Percentiles rank a stretch among this genome's conserved stretches.
phyloP scores from a whole-genome alignment of 1,284 basidiomycete species.

The Marasmius oreades region DNA sequence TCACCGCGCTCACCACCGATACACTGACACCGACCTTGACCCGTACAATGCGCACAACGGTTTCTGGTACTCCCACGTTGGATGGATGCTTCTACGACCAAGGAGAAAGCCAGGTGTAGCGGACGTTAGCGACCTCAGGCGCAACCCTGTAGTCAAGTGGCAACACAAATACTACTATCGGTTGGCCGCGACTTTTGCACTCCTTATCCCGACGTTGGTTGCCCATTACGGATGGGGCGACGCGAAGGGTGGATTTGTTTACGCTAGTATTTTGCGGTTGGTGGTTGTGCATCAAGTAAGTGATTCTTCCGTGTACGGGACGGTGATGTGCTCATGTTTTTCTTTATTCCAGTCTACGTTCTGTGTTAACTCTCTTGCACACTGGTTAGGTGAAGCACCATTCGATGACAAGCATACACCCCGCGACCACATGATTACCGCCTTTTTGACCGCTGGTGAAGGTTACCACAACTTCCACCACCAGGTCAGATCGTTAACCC shows the following conservation, averaged over 20 bases:
- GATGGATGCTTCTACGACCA: constrained; percentile 93
- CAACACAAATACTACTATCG: constrained; percentile 81
- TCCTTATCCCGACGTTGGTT: constrained; percentile 73
- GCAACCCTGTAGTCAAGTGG: constrained; percentile 79
- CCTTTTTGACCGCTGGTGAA: constrained; percentile 86
- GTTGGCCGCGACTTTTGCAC: constrained; percentile 71
- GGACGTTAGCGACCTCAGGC: constrained; percentile 82
- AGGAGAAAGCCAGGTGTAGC: constrained; percentile 85
- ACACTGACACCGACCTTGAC: constrained; percentile 94
- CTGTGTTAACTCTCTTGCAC: constrained; percentile 93
- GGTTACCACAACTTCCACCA: constrained; percentile 98
- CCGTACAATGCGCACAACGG: constrained; percentile 91
- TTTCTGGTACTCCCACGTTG: constrained; percentile 77
- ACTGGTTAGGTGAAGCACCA: constrained; percentile 89
- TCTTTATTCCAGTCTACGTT: constrained; percentile 70
- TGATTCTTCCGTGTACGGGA: constrained; percentile 17
- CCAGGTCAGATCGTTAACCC: constrained; percentile 24
- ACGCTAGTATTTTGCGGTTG: constrained; percentile 80
- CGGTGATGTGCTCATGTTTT: background rate
- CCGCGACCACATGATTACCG: constrained; percentile 83
- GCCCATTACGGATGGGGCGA: constrained; percentile 85
- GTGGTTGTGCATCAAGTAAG: constrained; percentile 87
- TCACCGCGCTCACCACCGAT: constrained; percentile 91
- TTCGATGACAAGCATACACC: constrained; percentile 96
- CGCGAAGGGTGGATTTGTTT: constrained; percentile 81